Evolutionary conservation across 805 yeast species (phyloP), one percentile per base, ranked within the genome.

Genomic region (Pichia occidentalis): DNA sequence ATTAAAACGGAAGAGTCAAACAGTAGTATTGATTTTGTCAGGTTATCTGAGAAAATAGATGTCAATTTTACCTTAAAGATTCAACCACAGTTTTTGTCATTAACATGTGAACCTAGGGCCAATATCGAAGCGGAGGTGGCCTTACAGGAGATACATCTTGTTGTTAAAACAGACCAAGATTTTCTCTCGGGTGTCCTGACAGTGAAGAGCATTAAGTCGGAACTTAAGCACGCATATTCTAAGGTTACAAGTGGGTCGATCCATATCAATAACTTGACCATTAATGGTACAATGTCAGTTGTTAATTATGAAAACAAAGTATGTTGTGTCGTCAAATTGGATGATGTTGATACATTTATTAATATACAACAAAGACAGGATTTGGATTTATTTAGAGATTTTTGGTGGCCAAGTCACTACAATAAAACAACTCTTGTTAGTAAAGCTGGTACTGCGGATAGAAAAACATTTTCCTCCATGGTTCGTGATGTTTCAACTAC

Each of bases 61-160:
- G 48, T 85, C 21, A 76, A 75, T 36, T 58, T 83, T 38, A 76
- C 81, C 1, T 46, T 88, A 6, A 66, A 71, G 28, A 71, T 88
- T 36, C 87, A 77, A 16, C 73, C 78, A 24, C 98, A 92, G 54
- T 73, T 72, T 30, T 55, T 92, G 17, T 72, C 82, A 3, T 64
- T 92, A 37, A 83, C 95, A 48, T 92, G 98, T 68, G 90, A 85
- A 44, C 98, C 98, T 1, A 80, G 80, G 13, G 97, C 97, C 0
- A 86, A 85, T 53, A 92, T 92, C 2, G 87, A 86, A 26, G 94
- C 97, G 0, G 74, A 82, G 24, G 79, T 86, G 12, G 82, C 86
- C 7, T 70, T 80, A 17, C 81, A 77, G 16, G 79, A 81, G 0
- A 71, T 85, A n/a, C 72, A 68, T 17, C 47, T 85, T 24, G 73